Evolutionary conservation across 2,329 filamentous ascomycete species (phyloP).

Genomic region (Berkeleyomyces rouxiae): DNA sequence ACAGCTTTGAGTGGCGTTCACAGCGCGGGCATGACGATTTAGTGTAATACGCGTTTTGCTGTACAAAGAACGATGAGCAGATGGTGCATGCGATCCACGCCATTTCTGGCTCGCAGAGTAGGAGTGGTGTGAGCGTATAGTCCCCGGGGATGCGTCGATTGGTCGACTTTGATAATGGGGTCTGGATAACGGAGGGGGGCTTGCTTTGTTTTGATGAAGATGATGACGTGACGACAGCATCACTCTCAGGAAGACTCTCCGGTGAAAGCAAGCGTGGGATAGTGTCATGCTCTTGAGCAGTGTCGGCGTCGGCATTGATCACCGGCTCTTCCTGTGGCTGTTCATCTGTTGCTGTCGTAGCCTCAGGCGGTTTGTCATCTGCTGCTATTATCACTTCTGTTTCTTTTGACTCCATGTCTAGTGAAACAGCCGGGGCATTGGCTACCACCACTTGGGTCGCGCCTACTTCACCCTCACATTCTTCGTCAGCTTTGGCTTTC

Average conservation of each 20-base stretch:
- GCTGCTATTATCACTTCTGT: neutral
- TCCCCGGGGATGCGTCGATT: constrained; percentile 47
- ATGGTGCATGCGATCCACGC: constrained; percentile 83
- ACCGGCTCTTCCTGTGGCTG: neutral
- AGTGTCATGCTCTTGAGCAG: neutral
- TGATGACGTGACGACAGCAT: neutral
- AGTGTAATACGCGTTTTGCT: constrained; percentile 75
- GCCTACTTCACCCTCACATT: constrained; percentile 2
- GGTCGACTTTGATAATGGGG: constrained; percentile 15
- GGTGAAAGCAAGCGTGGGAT: neutral
- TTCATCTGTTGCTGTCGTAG: neutral
- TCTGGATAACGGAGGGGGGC: neutral
- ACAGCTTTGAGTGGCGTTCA: constrained; percentile 88
- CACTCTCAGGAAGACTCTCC: neutral
- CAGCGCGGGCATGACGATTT: constrained; percentile 77
- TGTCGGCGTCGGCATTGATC: neutral
- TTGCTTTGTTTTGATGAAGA: neutral
- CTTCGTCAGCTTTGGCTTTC: constrained; percentile 9
- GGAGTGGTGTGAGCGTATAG: constrained; percentile 63
- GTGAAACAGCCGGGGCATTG: neutral
- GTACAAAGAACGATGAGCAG: constrained; percentile 69
- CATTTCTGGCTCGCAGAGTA: constrained; percentile 58
- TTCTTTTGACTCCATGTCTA: neutral
- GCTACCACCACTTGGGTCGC: neutral
- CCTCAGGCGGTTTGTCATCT: neutral